phyloP scores from a whole-genome alignment of 768 basidiomycete species.

The Hemileccinum rubropunctum region DNA sequence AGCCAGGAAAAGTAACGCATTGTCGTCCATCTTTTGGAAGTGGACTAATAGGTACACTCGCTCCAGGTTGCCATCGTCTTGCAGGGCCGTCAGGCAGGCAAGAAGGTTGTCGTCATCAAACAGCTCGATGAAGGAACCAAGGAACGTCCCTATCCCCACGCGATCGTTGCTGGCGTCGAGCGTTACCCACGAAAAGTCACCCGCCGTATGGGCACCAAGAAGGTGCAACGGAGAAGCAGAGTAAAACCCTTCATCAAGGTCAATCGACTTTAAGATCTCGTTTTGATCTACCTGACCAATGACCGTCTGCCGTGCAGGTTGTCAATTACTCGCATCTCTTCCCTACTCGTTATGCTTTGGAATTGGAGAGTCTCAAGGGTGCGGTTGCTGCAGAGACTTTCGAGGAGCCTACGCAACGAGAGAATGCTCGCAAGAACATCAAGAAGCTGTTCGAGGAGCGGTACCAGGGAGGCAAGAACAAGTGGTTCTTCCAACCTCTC shows the following conservation, averaged over 20 bases:
- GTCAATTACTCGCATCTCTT: slow-evolving; percentile 99
- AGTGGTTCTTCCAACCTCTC: slow-evolving; percentile 93
- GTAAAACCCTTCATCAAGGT: slow-evolving; percentile 99
- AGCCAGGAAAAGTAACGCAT: slow-evolving; percentile 80
- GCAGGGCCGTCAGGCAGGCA: slow-evolving; percentile 98
- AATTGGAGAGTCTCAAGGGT: slow-evolving; percentile 93
- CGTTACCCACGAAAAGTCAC: slow-evolving; percentile 98
- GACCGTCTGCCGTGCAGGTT: slow-evolving; percentile 43
- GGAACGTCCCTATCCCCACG: slow-evolving; percentile 95
- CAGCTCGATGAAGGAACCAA: slow-evolving; percentile 97
- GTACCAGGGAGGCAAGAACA: slow-evolving; percentile 92
- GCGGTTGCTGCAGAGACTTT: slow-evolving; percentile 83
- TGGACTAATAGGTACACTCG: not conserved
- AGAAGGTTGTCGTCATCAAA: slow-evolving; percentile 99
- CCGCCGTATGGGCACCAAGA: slow-evolving; percentile 96
- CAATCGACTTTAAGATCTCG: slow-evolving; percentile 21
- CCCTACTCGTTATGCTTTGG: slow-evolving; percentile 98
- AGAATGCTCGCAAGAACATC: slow-evolving; percentile 92
- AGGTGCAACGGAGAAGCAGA: slow-evolving; percentile 86
- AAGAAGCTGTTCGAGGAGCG: slow-evolving; percentile 97
- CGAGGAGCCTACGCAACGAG: slow-evolving; percentile 95
- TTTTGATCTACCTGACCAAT: not conserved
- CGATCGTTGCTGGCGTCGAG: slow-evolving; percentile 97
- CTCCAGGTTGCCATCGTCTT: slow-evolving; percentile 90
- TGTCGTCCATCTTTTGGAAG: not conserved